Evolutionary conservation across 2,329 filamentous ascomycete genomes (phyloP), one percentile per base, ranked within the genome.

Genomic region (Sphaerulina musiva): DNA sequence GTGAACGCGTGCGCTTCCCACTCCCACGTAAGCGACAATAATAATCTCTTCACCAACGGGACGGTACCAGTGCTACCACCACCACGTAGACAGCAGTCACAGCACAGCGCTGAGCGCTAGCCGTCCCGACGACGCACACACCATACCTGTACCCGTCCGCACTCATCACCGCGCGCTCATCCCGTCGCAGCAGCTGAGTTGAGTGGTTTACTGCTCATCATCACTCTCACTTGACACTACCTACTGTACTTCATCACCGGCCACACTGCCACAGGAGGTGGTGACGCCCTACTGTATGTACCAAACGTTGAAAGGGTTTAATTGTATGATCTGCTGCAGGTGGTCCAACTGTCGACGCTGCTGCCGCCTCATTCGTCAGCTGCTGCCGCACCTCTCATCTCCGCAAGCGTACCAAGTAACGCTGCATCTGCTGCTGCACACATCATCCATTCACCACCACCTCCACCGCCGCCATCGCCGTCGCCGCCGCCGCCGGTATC

Each of bases 381-480:
- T 48, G 36, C 48, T 44, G 53, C 48, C 40, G 34, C 36, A 44
- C 43, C 51, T 55, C 53, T 51, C 53, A 43, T 48, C 36, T 34
- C 40, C 12, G 43, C 44, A 55, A 51, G 53, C 53, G 53, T 55
- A 55, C 53, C 54, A 38, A 32, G n/a, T 49, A 20, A 39, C 20
- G 11, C 32, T 36, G 32, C 32, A 17, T 17, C 14, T 17, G 20
- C 20, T 3, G 20, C 20, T 20, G 20, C 20, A 20, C 20, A 20
- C 20, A 20, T 20, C 20, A 20, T 4, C 20, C 3, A 20, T 20
- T 20, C 44, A 29, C 26, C 4, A 29, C 26, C 26, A 29, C 26
- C 38, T 26, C 48, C 26, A 43, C 43, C 44, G 20, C 53, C 40
- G 43, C 39, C 38, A 54, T 50, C 41, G 46, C 38, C 14, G 14